A percentile compares a stretch with the other conserved stretches of the same genome.
phyloP scores from a whole-genome alignment of 345 rosid species.

The Citrus reticulata region DNA sequence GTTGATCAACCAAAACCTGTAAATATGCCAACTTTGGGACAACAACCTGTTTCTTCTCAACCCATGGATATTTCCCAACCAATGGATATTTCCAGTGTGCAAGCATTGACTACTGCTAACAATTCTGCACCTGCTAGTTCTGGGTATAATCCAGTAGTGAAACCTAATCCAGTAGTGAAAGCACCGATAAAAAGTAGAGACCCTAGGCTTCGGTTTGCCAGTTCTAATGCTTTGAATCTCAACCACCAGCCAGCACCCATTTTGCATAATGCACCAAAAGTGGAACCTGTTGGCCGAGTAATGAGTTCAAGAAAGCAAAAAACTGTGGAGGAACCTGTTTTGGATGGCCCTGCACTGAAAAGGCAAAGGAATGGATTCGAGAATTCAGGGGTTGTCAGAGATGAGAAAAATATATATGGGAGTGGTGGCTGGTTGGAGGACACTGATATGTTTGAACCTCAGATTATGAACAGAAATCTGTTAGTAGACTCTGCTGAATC shows the following conservation, averaged over 20 bases:
- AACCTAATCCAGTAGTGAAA: conserved; percentile 41
- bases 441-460: conserved; percentile 36
- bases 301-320: conserved; percentile 62
- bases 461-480: conserved; percentile 26
- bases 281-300: conserved; percentile 36
- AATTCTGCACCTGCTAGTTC: conserved; percentile 27
- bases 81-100: conserved; percentile 18
- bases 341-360: conserved; percentile 57
- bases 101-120: conserved; percentile 24
- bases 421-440: conserved; percentile 77
- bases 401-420: conserved; percentile 34
- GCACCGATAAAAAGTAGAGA: conserved; percentile 75
- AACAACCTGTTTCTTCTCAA: conserved; percentile 23
- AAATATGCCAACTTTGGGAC: conserved; percentile 24
- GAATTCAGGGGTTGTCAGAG: conserved; percentile 30
- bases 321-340: conserved; percentile 39
- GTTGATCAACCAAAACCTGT: conserved; percentile 19
- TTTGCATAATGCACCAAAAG: conserved; percentile 32
- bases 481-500: conserved; percentile 23
- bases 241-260: conserved; percentile 21
- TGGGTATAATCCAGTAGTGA: conserved; percentile 33
- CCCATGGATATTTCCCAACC: conserved; percentile 20
- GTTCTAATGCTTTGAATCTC: conserved; percentile 43
- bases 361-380: conserved; percentile 48
- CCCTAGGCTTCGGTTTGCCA: conserved; percentile 78